Evolutionary conservation across 169 alveolate species (phyloP), one percentile per base, ranked within the genome.

Genomic region (Cryptosporidium parvum): DNA sequence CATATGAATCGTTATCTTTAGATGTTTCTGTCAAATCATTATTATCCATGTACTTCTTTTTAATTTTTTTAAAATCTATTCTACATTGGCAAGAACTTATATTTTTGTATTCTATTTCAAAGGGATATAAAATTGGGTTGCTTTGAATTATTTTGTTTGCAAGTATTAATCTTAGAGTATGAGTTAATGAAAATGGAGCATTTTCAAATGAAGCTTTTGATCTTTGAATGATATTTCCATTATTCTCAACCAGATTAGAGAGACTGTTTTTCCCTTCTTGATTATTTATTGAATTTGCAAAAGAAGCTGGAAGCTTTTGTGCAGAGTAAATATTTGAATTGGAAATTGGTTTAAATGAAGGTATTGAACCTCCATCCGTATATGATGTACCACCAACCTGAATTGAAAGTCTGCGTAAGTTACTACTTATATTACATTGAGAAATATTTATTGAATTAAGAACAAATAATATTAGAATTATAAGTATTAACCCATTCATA

Each of bases 41-140:
- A 1, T 56, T 23, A 9, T 56, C 67, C 37, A 56, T n/a, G 8
- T 56, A 56, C 0, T 26, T 56, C 7, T 29, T 70, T 45, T 35
- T 35, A 29, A 70, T 44, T 45, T 70, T 48, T 26, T 45, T 33
- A 42, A 70, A 70, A 45, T 70, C 68, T 23, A 51, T 42, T 56
- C 44, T 59, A n/a, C 86, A 75, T 33, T 52, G 71, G 26, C 86
- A 75, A 3, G 56, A 33, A 16, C 62, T 75, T 58, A 21, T 33
- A 8, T 75, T 18, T 31, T 58, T 53, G 21, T 26, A 59, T 29
- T 75, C 86, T 3, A 75, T 75, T 53, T 75, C 73, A 37, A 75
- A 59, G 4, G 86, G 86, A 39, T 58, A 75, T 75, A 75, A 58
- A 26, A 75, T 75, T 18, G 71, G 59, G 68, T 75, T 75, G 73